Conservation (phyloP, 495 filamentous ascomycete genomes). For the Tricharina praecox region DNA sequence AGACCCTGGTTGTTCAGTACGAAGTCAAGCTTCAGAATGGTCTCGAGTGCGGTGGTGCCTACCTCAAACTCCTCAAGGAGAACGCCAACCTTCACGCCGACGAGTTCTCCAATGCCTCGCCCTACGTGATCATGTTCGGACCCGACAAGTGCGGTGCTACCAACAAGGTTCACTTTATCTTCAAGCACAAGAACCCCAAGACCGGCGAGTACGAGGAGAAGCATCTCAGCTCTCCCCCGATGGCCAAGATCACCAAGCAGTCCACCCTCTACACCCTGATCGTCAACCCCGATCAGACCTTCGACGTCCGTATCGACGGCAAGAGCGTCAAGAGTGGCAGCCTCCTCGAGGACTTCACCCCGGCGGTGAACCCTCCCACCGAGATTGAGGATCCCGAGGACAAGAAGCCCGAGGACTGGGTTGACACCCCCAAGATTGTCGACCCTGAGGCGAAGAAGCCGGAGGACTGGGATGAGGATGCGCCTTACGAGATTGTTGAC, state of each 20-base stretch:
- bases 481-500: constrained; percentile 86
- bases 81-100: constrained; percentile 92
- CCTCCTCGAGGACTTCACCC: constrained; percentile 86
- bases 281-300: constrained; percentile 89
- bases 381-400: constrained; percentile 97
- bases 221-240: constrained; percentile 72
- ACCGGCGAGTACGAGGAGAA: constrained; percentile 99
- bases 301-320: constrained; percentile 77
- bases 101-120: constrained; percentile 93
- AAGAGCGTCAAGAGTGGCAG: constrained; percentile 69
- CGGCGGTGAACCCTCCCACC: constrained; percentile 80
- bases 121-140: constrained; percentile 99
- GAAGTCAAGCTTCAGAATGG: constrained; percentile 99
- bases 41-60: constrained; percentile 95
- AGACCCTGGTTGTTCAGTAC: constrained; percentile 94
- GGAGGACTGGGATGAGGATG: constrained; percentile 98
- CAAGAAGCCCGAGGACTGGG: constrained; percentile 88
- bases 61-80: constrained; percentile 96
- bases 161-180: constrained; percentile 99
- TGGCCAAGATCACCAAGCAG: constrained; percentile 74
- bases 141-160: constrained; percentile 98
- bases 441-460: constrained; percentile 94
- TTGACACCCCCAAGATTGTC: constrained; percentile 74
- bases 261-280: constrained; percentile 91
- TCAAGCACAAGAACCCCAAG: constrained; percentile 99